Percentiles rank a stretch among this genome's conserved stretches.
phyloP scores from a whole-genome alignment of 345 rosid genomes.

The Populus pruinosa region DNA sequence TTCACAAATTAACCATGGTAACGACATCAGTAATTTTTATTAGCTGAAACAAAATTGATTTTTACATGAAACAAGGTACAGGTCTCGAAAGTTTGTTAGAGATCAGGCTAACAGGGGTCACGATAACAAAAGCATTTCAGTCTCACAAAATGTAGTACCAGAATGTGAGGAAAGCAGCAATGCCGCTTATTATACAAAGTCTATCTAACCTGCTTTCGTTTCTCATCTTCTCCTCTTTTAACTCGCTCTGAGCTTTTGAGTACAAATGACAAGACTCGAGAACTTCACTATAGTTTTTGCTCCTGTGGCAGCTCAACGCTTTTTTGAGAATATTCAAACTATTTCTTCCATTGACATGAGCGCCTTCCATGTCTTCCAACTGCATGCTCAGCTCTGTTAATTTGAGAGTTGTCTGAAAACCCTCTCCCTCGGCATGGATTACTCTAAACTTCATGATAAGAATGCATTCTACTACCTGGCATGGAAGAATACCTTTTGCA shows the following conservation, averaged over 20 bases:
- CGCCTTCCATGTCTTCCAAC: conserved; percentile 77
- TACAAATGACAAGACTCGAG: conserved; percentile 65
- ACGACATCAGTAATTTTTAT: conserved; percentile 12
- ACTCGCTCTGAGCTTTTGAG: conserved; percentile 60
- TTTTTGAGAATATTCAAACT: conserved; percentile 63
- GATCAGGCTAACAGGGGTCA: conserved; percentile 5
- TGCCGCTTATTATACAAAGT: conserved; percentile 55
- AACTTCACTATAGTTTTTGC: conserved; percentile 69
- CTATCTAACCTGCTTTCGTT: conserved; percentile 63
- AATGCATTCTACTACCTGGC: conserved; percentile 70
- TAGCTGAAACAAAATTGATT: conserved; percentile 32
- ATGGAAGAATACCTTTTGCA: conserved; percentile 62
- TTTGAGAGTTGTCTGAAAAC: conserved; percentile 43
- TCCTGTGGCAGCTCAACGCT: conserved; percentile 59
- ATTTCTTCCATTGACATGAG: conserved; percentile 70
- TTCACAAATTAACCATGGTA: neutral
- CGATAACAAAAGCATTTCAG: neutral
- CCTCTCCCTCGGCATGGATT: conserved; percentile 43
- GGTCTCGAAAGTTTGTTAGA: conserved; percentile 14
- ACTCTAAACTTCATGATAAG: conserved; percentile 66
- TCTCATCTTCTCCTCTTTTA: conserved; percentile 71
- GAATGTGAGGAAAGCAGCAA: conserved; percentile 58
- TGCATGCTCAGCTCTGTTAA: conserved; percentile 75
- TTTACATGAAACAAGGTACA: conserved; percentile 18
- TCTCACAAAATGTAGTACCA: conserved; percentile 57